Evolutionary conservation across 345 rosid genomes (phyloP), one percentile per base, ranked within the genome.

Genomic region (Salix koriyanagi): DNA sequence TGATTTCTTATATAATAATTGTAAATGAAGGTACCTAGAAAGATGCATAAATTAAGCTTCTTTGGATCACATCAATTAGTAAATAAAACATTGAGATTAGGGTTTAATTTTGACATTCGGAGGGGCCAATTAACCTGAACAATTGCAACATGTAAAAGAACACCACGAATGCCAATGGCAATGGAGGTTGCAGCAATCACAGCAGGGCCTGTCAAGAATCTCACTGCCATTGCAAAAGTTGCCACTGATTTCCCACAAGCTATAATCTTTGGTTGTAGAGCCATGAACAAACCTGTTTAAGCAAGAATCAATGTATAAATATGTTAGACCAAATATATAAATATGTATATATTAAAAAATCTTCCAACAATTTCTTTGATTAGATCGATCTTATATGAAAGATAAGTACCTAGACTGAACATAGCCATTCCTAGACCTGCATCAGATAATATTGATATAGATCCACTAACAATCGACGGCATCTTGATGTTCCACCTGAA

Each of bases 381-480:
- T 36, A 36, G 37, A 36, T 36, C 37, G 37, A 36, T 36, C 37
- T 36, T 39, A 39, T 7, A 30, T 14, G 39, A 28, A 10, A 65
- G 34, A 11, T 42, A 42, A 66, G 39, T 89, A 89, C 97, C 94
- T 70, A 92, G 87, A 84, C 94, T 92, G 82, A 92, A 92, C 94
- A 92, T 90, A 54, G 97, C 97, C 97, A 92, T 92, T 70, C 97
- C 97, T 10, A 92, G 87, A 72, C 97, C 97, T 0, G 97, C 91
- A 74, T 89, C 91, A 13, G 97, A 92, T 64, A 92, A 76, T 79
- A 92, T 88, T 9, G 93, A 80, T 65, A 92, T 89, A 30, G 97
- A 92, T 48, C 94, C 97, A 21, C 83, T 79, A 58, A 90, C 82
- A 26, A 92, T 88, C 13, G 87, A 76, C 28, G 97, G 97, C 94